Evolutionary conservation across 2,329 filamentous ascomycete species (phyloP).

Genomic region (Penicillium sclerotiorum): DNA sequence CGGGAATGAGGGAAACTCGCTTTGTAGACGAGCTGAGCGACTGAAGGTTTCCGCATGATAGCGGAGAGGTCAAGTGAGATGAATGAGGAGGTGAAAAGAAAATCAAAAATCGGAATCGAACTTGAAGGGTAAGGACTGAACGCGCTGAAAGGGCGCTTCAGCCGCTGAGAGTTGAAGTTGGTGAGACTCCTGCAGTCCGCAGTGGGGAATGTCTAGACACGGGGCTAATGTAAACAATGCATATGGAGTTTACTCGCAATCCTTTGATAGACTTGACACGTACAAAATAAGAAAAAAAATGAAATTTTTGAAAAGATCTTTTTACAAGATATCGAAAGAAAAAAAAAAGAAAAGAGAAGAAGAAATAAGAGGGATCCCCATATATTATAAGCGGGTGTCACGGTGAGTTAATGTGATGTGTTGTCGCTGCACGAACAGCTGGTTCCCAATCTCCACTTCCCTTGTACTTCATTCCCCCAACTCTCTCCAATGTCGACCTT

Average conservation of each 20-base stretch:
- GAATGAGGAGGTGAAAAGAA: conserved; percentile 4
- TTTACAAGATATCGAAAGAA: background rate
- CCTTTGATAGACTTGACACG: background rate
- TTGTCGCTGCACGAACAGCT: conserved; percentile 17
- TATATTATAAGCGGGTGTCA: conserved; percentile 2
- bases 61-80: background rate
- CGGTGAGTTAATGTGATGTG: conserved; percentile 13
- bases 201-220: conserved; percentile 5
- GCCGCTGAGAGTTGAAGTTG: background rate
- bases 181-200: conserved; percentile 3
- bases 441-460: conserved; percentile 1
- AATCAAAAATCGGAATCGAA: background rate
- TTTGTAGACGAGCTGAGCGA: conserved; percentile 61
- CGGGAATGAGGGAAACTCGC: conserved; percentile 60
- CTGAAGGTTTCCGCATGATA: conserved; percentile 63
- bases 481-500: conserved; percentile 35
- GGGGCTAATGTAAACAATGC: background rate
- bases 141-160: conserved; percentile 11
- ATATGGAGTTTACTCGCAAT: background rate
- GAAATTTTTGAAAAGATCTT: background rate
- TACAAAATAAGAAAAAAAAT: background rate
- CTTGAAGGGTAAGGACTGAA: no score
- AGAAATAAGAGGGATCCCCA: background rate
- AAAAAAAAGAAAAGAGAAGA: conserved; percentile 7
- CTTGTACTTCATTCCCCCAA: background rate